Percentiles rank a stretch among this genome's conserved stretches.
Evolutionary conservation across 345 rosid genomes (phyloP).

Genomic region (Durio zibethinus): DNA sequence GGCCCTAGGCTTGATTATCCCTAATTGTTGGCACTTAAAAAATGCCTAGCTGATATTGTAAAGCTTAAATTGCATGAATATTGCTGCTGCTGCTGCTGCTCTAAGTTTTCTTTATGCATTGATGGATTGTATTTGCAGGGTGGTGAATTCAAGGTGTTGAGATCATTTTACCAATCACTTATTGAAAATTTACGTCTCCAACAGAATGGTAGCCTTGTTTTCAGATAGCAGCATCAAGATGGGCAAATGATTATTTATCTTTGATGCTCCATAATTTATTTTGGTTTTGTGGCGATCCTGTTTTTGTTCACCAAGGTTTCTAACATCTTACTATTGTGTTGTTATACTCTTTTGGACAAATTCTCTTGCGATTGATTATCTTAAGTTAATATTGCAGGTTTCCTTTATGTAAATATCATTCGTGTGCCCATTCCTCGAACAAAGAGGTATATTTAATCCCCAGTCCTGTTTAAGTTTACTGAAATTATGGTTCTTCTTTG

Average conservation of each 20-base stretch:
- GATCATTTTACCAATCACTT: conserved; percentile 65
- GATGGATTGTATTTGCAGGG: conserved; percentile 48
- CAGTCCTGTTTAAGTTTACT: not conserved
- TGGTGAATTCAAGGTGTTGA: conserved; percentile 59
- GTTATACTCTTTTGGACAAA: not conserved
- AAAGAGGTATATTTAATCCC: conserved; percentile 30
- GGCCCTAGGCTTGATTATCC: not conserved
- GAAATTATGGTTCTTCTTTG: too few relatives aligned
- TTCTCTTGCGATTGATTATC: not conserved
- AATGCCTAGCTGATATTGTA: not conserved
- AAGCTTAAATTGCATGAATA: not conserved
- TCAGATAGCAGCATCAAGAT: conserved; percentile 62
- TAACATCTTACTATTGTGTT: not conserved
- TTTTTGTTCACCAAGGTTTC: conserved; percentile 18
- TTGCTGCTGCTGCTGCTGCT: not conserved
- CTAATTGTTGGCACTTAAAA: not conserved
- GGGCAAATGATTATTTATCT: not conserved
- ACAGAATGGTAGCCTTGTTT: conserved; percentile 72
- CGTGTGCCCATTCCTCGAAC: conserved; percentile 9
- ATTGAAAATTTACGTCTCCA: conserved; percentile 65
- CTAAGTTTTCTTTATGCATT: not conserved
- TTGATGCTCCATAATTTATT: not conserved
- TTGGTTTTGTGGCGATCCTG: not conserved
- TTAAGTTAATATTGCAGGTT: conserved; percentile 27
- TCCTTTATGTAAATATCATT: conserved; percentile 31